These are phyloP conservation scores for Malus fusca DNA, from an alignment of 306 rosid genomes.

Conservation along the genomic window DNA sequence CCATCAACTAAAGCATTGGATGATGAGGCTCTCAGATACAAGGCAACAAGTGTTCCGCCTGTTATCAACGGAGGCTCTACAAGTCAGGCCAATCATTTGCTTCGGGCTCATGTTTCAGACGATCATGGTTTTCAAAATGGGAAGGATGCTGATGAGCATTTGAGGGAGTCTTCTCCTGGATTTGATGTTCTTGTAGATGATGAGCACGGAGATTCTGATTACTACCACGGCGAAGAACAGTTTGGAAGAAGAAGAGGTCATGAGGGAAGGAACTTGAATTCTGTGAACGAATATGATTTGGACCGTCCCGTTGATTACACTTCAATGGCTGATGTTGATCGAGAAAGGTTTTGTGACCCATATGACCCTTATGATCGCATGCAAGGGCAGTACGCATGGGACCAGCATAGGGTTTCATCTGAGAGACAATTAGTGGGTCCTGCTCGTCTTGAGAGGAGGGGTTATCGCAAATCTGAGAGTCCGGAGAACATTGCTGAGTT, in stretches of 20 bases:
- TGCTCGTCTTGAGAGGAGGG: slow-evolving; percentile 51
- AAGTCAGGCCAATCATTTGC: slow-evolving; percentile 34
- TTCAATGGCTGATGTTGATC: slow-evolving; percentile 56
- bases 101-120: slow-evolving; percentile 45
- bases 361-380: slow-evolving; percentile 61
- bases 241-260: slow-evolving; percentile 60
- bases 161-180: slow-evolving; percentile 96
- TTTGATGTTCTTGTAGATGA: slow-evolving; percentile 98
- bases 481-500: slow-evolving; percentile 59
- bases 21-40: slow-evolving; percentile 40
- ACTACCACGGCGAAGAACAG: slow-evolving; percentile 66
- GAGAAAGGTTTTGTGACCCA: slow-evolving; percentile 45
- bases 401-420: slow-evolving; percentile 51
- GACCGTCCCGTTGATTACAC: slow-evolving; percentile 55
- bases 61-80: slow-evolving; percentile 38
- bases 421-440: slow-evolving; percentile 43
- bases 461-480: slow-evolving; percentile 53
- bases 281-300: slow-evolving; percentile 63
- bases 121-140: slow-evolving; percentile 72
- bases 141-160: slow-evolving; percentile 75
- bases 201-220: slow-evolving; percentile 75
- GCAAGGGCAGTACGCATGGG: slow-evolving; percentile 79
- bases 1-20: slow-evolving; percentile 31
- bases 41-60: slow-evolving; percentile 29
- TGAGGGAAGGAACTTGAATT: slow-evolving; percentile 58